These are phyloP conservation scores for Cercospora sp. DNA, from an alignment of 2,329 filamentous ascomycete species.

Conservation along the genomic window DNA sequence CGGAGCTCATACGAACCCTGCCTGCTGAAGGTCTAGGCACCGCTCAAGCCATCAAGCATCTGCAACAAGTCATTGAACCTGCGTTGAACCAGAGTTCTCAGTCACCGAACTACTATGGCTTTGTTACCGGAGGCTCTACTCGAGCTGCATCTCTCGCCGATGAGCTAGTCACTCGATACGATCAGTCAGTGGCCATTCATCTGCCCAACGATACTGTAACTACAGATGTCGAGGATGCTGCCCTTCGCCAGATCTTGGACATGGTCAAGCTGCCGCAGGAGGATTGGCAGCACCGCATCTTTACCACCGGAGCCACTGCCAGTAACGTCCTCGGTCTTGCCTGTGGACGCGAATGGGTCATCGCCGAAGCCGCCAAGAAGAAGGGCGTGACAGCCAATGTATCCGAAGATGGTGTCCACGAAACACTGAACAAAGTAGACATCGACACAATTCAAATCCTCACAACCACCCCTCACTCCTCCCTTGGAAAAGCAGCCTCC, in stretches of 20 bases:
- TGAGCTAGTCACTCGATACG: constrained; percentile 74
- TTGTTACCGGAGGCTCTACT: constrained; percentile 79
- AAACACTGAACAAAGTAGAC: constrained; percentile 64
- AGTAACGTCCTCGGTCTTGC: constrained; percentile 67
- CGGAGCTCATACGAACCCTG: constrained; percentile 41
- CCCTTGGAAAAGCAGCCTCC: constrained; percentile 77
- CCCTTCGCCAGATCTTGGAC: constrained; percentile 67
- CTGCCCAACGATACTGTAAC: constrained; percentile 72
- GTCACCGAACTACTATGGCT: constrained; percentile 76
- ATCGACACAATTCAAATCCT: constrained; percentile 72
- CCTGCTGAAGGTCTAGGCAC: constrained; percentile 47
- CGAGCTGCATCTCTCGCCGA: constrained; percentile 81
- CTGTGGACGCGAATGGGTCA: constrained; percentile 68
- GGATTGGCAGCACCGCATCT: constrained; percentile 70
- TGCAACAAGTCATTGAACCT: constrained; percentile 49
- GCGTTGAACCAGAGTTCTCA: constrained; percentile 65
- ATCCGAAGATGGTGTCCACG: constrained; percentile 68
- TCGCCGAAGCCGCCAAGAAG: constrained; percentile 49
- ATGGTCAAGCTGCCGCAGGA: constrained; percentile 61
- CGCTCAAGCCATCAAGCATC: constrained; percentile 45
- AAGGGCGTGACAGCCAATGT: constrained; percentile 48
- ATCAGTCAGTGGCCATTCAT: constrained; percentile 85
- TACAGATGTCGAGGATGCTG: constrained; percentile 73
- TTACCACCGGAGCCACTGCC: constrained; percentile 72
- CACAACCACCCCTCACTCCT: constrained; percentile 81